A percentile compares a stretch with the other conserved stretches of the same genome.
Evolutionary conservation across 2,329 filamentous ascomycete species (phyloP).

Genomic region (Ceratocystis papillata): DNA sequence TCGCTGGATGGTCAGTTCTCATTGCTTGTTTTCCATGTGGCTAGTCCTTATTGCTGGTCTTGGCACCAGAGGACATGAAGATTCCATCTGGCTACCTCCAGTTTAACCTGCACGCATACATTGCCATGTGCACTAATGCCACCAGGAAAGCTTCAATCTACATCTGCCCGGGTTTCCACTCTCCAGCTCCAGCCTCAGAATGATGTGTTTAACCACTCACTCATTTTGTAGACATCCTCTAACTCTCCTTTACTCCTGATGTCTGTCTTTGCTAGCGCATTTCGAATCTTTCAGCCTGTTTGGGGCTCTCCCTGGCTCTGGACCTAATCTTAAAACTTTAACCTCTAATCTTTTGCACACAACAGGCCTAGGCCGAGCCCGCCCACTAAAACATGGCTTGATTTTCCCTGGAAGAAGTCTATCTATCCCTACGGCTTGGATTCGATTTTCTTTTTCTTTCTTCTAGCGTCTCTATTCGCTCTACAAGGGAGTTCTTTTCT

Average conservation of each 20-base stretch:
- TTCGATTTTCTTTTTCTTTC: not conserved
- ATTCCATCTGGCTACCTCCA: not conserved
- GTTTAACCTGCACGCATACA: not conserved
- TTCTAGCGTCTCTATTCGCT: not conserved
- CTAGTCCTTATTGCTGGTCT: not conserved
- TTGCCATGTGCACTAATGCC: not conserved
- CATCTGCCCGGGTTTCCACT: not conserved
- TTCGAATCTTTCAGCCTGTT: not conserved
- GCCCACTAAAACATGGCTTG: not conserved
- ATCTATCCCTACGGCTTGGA: not conserved
- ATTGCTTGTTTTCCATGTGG: conserved; percentile 10
- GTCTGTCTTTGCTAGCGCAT: not conserved
- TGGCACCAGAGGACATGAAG: not conserved
- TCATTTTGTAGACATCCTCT: not conserved
- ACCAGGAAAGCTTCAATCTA: not conserved
- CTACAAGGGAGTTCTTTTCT: not conserved
- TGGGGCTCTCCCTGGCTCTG: not conserved
- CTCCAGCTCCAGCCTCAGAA: not conserved
- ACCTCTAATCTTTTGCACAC: not conserved
- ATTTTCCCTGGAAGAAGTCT: not conserved
- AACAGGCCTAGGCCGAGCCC: not conserved
- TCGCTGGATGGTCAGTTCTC: not conserved
- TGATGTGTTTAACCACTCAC: not conserved
- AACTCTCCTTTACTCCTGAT: not conserved
- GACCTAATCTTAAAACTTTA: not conserved